phyloP scores from a whole-genome alignment of 805 yeast genomes.

The Wickerhamomyces ciferrii region DNA sequence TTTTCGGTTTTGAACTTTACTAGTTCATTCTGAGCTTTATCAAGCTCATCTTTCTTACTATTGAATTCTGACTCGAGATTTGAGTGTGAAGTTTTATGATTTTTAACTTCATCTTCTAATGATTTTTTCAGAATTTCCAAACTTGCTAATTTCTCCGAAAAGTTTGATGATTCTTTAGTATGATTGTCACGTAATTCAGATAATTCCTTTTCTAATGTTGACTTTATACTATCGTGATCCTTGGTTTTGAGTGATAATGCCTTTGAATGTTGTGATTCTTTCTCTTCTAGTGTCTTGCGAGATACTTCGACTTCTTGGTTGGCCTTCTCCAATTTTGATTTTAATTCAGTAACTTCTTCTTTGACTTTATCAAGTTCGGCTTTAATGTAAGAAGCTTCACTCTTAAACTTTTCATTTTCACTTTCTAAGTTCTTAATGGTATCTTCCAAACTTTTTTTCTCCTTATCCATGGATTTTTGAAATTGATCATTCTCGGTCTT shows the following conservation, averaged over 20 bases:
- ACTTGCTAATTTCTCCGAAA: not conserved
- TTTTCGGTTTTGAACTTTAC: not conserved
- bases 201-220: not conserved
- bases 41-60: not conserved
- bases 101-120: not conserved
- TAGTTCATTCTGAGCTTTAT: not conserved
- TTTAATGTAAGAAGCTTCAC: not conserved
- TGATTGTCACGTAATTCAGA: not conserved
- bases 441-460: not conserved
- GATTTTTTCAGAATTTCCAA: not conserved
- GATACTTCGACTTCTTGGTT: not conserved
- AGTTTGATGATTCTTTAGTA: not conserved
- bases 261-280: not conserved
- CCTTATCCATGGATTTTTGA: not conserved
- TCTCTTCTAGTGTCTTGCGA: not conserved
- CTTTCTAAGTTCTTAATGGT: not conserved
- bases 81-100: not conserved
- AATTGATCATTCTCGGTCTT: not conserved
- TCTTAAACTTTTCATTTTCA: not conserved
- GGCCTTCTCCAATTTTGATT: not conserved
- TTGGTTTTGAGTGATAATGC: not conserved
- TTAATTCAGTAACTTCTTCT: not conserved
- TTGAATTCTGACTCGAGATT: not conserved
- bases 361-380: not conserved
- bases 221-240: not conserved